phyloP scores from a whole-genome alignment of 2,329 filamentous ascomycete genomes.

The Phaeosphaeria sp. region DNA sequence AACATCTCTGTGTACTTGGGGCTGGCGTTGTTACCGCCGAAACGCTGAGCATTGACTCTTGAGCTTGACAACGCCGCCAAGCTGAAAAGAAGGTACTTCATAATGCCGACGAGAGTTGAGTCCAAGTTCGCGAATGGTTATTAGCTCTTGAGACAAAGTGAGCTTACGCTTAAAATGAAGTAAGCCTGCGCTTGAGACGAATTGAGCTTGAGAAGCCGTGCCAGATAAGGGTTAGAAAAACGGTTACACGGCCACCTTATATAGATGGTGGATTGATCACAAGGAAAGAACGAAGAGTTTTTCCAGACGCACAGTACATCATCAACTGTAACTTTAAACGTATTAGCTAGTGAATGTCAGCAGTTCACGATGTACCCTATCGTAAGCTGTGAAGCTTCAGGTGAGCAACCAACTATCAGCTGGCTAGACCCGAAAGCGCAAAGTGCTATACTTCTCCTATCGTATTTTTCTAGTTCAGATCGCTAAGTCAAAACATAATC shows the following conservation, averaged over 20 bases:
- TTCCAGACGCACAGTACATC: neutral
- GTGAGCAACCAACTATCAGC: neutral
- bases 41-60: constrained; percentile 29
- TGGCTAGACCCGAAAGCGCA: neutral
- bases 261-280: no score
- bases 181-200: neutral
- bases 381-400: neutral
- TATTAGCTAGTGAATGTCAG: neutral
- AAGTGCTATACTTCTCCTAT: neutral
- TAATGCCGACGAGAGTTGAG: neutral
- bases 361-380: neutral
- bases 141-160: neutral
- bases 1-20: constrained; percentile 49
- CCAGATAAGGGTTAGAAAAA: neutral
- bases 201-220: neutral
- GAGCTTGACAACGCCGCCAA: constrained; percentile 17
- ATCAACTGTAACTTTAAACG: neutral
- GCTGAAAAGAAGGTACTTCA: neutral
- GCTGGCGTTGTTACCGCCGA: constrained; percentile 13
- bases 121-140: neutral
- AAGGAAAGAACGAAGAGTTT: neutral
- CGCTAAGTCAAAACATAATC: neutral
- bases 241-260: neutral
- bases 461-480: neutral
- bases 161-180: neutral